A percentile compares a stretch with the other conserved stretches of the same genome.
Evolutionary conservation across 1,284 basidiomycete genomes (phyloP).

Genomic region (Ustilago hordei): DNA sequence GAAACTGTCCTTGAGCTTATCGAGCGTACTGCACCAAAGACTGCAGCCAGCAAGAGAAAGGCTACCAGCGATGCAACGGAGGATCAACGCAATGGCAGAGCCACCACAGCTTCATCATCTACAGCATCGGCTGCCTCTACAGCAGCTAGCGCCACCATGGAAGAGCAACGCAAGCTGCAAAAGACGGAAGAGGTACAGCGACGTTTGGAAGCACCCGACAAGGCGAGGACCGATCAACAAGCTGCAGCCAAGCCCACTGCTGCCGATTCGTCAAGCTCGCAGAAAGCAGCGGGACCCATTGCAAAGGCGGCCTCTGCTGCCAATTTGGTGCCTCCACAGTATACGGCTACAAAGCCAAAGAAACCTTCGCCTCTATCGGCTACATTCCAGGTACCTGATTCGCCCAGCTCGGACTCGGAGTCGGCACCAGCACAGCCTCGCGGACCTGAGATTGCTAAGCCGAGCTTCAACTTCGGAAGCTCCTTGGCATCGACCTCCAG

Average conservation of each 20-base stretch:
- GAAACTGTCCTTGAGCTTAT: conserved; percentile 60
- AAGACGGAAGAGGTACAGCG: conserved; percentile 57
- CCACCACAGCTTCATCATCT: background rate
- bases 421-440: conserved; percentile 15
- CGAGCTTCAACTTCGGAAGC: conserved; percentile 32
- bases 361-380: conserved; percentile 58
- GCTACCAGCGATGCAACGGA: conserved; percentile 6
- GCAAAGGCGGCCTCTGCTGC: conserved; percentile 14
- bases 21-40: conserved; percentile 55
- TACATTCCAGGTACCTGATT: conserved; percentile 52
- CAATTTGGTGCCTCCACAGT: conserved; percentile 41
- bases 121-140: conserved; percentile 9
- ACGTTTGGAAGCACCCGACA: conserved; percentile 51
- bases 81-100: conserved; percentile 9
- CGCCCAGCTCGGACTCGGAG: conserved; percentile 52
- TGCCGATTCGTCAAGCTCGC: background rate
- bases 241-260: conserved; percentile 12
- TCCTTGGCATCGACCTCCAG: background rate
- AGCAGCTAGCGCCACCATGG: conserved; percentile 5
- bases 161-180: conserved; percentile 38
- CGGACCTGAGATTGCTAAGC: conserved; percentile 17
- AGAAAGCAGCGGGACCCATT: background rate
- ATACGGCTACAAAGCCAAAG: conserved; percentile 52
- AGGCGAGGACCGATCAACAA: conserved; percentile 30
- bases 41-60: conserved; percentile 26